Percentiles rank a stretch among this genome's conserved stretches.
phyloP scores from a whole-genome alignment of 352 stramenopile species.

The Globisporangium radiosum region DNA sequence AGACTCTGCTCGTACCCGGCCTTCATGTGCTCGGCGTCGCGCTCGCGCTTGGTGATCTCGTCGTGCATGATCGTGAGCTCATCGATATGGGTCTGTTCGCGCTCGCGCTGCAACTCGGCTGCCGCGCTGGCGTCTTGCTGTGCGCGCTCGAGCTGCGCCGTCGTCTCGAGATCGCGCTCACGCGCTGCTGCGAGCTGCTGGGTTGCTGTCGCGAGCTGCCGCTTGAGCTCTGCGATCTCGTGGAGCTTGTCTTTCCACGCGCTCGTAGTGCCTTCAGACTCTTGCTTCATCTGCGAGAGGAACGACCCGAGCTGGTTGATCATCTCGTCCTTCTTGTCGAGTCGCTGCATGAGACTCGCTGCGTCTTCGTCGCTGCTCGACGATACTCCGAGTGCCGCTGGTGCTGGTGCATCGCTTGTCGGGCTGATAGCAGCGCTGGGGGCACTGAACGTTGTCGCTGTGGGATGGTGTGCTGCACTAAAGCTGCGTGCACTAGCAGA shows the following conservation, averaged over 20 bases:
- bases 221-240: conserved; percentile 43
- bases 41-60: conserved; percentile 41
- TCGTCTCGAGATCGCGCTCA: conserved; percentile 27
- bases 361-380: conserved; percentile 10
- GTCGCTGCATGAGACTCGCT: conserved; percentile 18
- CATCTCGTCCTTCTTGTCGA: conserved; percentile 63
- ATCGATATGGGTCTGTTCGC: conserved; percentile 30
- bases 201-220: conserved; percentile 22
- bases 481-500: neutral
- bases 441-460: neutral
- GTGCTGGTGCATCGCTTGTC: neutral
- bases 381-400: neutral
- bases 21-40: conserved; percentile 25
- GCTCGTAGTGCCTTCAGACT: conserved; percentile 47
- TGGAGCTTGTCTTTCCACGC: conserved; percentile 59
- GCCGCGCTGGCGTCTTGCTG: conserved; percentile 30
- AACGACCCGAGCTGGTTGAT: conserved; percentile 60
- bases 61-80: conserved; percentile 58
- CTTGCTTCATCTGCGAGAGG: conserved; percentile 68
- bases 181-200: conserved; percentile 32
- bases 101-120: conserved; percentile 24
- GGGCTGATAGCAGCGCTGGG: neutral
- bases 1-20: conserved; percentile 30
- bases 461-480: neutral
- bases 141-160: conserved; percentile 24